A percentile compares a stretch with the other conserved stretches of the same genome.
These are phyloP conservation scores for Orbilia ellipsospora DNA, from an alignment of 2,329 filamentous ascomycete species.

Conservation along the genomic window DNA sequence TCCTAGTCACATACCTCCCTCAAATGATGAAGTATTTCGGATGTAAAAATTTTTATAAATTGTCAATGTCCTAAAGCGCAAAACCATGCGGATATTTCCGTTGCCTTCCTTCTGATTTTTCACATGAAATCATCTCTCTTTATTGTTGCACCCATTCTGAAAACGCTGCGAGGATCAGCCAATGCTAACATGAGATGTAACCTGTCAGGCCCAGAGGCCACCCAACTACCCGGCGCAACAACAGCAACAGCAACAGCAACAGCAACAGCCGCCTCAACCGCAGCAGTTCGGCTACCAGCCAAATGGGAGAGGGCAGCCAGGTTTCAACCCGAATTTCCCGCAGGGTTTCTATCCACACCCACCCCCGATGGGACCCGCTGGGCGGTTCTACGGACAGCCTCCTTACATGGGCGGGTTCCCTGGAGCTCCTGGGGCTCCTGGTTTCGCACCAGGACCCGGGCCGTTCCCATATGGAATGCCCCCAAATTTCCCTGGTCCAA, in stretches of 20 bases:
- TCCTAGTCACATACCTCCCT: constrained; percentile 54
- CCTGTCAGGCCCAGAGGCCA: constrained; percentile 37
- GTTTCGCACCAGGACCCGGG: constrained; percentile 36
- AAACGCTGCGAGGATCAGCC: constrained; percentile 58
- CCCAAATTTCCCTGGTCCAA: constrained; percentile 35
- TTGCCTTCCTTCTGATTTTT: constrained; percentile 77
- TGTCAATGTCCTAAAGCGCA: constrained; percentile 72
- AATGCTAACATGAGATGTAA: constrained; percentile 54
- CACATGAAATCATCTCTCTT: neutral
- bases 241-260: neutral
- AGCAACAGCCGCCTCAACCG: neutral
- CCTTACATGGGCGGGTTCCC: constrained; percentile 48
- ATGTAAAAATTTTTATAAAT: constrained; percentile 71
- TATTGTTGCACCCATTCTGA: constrained; percentile 3
- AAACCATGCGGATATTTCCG: constrained; percentile 77
- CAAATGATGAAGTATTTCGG: constrained; percentile 75
- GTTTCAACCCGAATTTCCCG: constrained; percentile 38
- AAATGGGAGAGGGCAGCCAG: constrained; percentile 38
- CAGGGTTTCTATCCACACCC: constrained; percentile 49
- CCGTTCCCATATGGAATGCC: constrained; percentile 46
- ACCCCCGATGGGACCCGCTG: constrained; percentile 34
- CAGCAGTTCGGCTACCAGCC: constrained; percentile 24
- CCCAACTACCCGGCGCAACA: constrained; percentile 20
- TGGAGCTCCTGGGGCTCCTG: constrained; percentile 26
- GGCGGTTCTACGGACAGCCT: constrained; percentile 48